Evolutionary conservation across 225 moss, liverwort and hornwort species (phyloP), one percentile per base, ranked within the genome.

Genomic region (Polytrichum commune): DNA sequence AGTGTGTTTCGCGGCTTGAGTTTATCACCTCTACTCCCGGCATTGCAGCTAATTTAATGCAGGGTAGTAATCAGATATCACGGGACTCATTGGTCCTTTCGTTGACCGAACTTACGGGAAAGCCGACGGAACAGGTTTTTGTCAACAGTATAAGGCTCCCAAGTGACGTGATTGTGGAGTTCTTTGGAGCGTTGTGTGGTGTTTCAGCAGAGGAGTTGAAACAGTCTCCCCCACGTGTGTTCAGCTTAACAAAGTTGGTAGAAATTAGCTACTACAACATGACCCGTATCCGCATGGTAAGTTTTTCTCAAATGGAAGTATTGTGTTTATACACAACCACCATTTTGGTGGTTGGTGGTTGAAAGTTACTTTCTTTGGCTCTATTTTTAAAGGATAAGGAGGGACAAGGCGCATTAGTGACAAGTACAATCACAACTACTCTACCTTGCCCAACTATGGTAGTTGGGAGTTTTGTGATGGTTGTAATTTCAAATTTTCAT

Each of bases 211-310:
- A 99, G 80, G 98, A 99, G 72, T 76, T 99, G 76, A 95, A 76
- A 63, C 98, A 99, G 83, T 86, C 86, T 67, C 98, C 98, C 46
- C 88, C 98, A 32, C 93, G 98, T 72, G 95, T 99, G 69, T 99
- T 99, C 74, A 99, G 98, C 89, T 83, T 99, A 73, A 93, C 92
- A 60, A 99, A 99, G 73, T 87, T 99, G 71, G 95, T 99, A 73
- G 98, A 99, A 76, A 99, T 99, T 26, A 99, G 98, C 76, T 99
- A 99, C 80, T 99, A 99, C 77, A 99, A 99, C 67, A 95, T 95
- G 93, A 86, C 93, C 29, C 93, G 98, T 67, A 99, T 99, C 62
- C 93, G 98, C 75, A 93, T 99, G 98, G 98, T 96, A 73, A 78
- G 83, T 27, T n/a, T 69, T 70, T 75, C 72, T 60, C 8, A 27